Evolutionary conservation across 345 rosid species (phyloP), one percentile per base, ranked within the genome.

Genomic region (Aquilaria sinensis): DNA sequence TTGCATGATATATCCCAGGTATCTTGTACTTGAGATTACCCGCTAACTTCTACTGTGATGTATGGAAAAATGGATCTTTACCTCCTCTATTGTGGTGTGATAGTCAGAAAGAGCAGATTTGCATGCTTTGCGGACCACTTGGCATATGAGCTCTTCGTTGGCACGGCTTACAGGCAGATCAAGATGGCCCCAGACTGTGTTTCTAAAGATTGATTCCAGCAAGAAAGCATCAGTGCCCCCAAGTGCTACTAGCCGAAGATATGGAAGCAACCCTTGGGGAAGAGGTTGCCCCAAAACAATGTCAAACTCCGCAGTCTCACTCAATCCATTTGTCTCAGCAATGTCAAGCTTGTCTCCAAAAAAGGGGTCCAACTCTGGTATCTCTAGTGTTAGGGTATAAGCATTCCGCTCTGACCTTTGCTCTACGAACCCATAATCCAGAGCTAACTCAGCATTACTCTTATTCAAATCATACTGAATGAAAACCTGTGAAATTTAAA

Each of bases 351-450:
- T 87, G 75, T 87, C 95, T n/a, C 78, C 85, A 3, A 63, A 81
- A 69, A 81, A 84, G 1, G 84, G 85, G 65, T 89, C 98, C 1
- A 88, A 75, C 62, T 87, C 90, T 1, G 93, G 72, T 70, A 93
- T 84, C 70, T 67, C 87, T 41, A 93, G 73, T 16, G 98, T 86
- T 45, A 93, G 72, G n/a, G 92, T 84, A 68, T 81, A 93, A 10
- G 84, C 51, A 83, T 87, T 87, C 64, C 97, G 87, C 53, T 72
- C 76, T 1, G 92, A 45, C 56, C 65, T 86, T 57, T 81, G 67
- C 73, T 93, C 98, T 64, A 80, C 72, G 78, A 93, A 88, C 43
- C 98, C 98, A 59, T 90, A 88, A 81, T 93, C 98, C 53, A 90
- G 75, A 70, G 97, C 96, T 61, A 93, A 75, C 74, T 93, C 98